Evolutionary conservation across 2,329 filamentous ascomycete species (phyloP), one percentile per base, ranked within the genome.

Genomic region (Xylariaceae sp.): DNA sequence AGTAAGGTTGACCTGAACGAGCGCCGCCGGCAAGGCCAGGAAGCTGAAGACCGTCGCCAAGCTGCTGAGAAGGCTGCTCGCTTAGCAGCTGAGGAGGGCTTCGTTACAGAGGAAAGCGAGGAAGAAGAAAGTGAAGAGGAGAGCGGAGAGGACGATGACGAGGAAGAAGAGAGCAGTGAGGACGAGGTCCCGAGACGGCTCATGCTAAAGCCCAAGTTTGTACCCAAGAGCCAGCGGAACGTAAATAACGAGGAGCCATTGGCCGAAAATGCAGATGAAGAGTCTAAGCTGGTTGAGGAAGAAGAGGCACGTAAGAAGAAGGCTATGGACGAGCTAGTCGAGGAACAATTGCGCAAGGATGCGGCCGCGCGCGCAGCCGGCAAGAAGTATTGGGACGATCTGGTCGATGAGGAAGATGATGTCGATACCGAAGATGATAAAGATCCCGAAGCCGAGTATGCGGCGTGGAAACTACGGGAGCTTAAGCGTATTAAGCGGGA

Each of bases 381-480:
- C 10, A 92, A 91, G 72, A 91, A 90, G 69, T 86, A 91, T 66
- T 97, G 92, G 92, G 92, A 96, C 64, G 86, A 91, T 61, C 73
- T 76, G n/a, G 83, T 86, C 4, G 81, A 82, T 18, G 84, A 84
- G 21, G 84, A 84, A 53, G 85, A 86, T 27, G 89, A 90, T 41
- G 87, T 97, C 16, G 91, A 97, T 72, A 94, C 96, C 65, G 90
- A 87, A 2, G 94, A 99, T 70, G 91, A 85, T 29, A 66, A 92
- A 3, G 92, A 97, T 70, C 89, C 91, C 0, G 92, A 89, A 58
- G 92, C 91, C 6, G 94, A 99, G 72, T 84, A 88, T 58, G 92
- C 92, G 6, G 92, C 92, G 0, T 99, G 94, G 93, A 94, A 93
- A 69, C 80, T 99, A 43, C 87, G 94, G 42, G 94, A 99, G 74